These are phyloP conservation scores for Cytospora piceicola DNA, from an alignment of 2,329 filamentous ascomycete species.

Conservation along the genomic window DNA sequence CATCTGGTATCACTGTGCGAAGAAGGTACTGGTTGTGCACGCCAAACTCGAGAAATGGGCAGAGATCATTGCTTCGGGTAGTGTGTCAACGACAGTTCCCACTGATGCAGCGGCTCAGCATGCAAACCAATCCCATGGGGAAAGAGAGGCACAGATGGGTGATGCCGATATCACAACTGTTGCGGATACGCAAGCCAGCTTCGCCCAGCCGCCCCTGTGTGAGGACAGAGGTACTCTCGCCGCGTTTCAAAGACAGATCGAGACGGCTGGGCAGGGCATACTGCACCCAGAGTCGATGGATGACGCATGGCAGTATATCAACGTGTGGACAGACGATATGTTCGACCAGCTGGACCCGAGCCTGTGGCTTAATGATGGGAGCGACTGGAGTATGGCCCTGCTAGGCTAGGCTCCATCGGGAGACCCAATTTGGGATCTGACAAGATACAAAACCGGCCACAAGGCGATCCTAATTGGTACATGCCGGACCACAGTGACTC, in stretches of 20 bases:
- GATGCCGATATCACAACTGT: not conserved
- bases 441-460: not conserved
- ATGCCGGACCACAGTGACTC: too few species aligned
- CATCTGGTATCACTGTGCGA: constrained; percentile 53
- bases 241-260: constrained; percentile 11
- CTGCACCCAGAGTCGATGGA: constrained; percentile 15
- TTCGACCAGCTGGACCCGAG: constrained; percentile 32
- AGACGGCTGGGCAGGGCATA: constrained; percentile 10
- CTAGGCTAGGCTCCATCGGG: constrained; percentile 8
- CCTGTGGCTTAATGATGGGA: constrained; percentile 31
- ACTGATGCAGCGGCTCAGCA: not conserved
- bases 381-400: constrained; percentile 20
- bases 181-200: not conserved
- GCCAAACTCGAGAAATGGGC: constrained; percentile 53
- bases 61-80: constrained; percentile 46
- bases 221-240: constrained; percentile 5
- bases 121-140: not conserved
- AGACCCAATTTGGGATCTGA: not conserved
- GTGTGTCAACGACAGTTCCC: constrained; percentile 18
- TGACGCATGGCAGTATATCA: constrained; percentile 29
- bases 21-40: constrained; percentile 51
- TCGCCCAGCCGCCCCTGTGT: not conserved
- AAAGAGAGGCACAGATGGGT: not conserved
- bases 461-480: not conserved
- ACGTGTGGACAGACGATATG: constrained; percentile 31